Evolutionary conservation across 2,329 filamentous ascomycete genomes (phyloP).

Genomic region (Aspergillus costaricaensis): DNA sequence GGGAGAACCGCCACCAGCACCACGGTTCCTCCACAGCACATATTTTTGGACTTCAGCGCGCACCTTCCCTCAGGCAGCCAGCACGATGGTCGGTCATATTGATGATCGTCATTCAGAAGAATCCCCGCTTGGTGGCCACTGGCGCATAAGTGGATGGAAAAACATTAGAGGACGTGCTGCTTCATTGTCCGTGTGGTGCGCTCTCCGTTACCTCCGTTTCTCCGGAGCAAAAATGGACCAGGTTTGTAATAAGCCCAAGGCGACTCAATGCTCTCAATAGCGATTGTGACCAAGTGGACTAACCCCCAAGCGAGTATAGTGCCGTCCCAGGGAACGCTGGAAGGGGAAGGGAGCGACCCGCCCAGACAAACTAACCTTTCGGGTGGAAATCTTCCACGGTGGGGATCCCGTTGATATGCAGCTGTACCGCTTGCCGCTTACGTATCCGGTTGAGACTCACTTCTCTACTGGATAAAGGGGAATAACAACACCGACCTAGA

Average conservation of each 20-base stretch:
- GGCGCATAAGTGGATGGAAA: too few relatives aligned
- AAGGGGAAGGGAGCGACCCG: neutral
- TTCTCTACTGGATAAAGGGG: neutral
- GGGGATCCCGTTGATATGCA: conserved; percentile 10
- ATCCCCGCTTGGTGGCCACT: neutral
- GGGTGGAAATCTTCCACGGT: conserved; percentile 9
- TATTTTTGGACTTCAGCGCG: neutral
- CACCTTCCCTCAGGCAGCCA: neutral
- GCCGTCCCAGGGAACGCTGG: neutral
- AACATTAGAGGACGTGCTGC: neutral
- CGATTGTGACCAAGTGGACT: neutral
- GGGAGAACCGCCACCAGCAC: conserved; percentile 3
- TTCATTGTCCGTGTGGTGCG: neutral
- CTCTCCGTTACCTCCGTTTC: neutral
- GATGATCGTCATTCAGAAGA: neutral
- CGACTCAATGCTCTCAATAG: neutral
- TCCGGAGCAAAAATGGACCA: neutral
- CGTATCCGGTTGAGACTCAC: neutral
- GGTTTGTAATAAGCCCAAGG: neutral
- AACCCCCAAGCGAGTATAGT: neutral
- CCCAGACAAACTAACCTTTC: neutral
- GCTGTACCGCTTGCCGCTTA: conserved; percentile 7
- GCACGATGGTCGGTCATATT: neutral
- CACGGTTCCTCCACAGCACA: conserved; percentile 2
- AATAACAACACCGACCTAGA: neutral